A percentile compares a stretch with the other conserved stretches of the same genome.
These are phyloP conservation scores for Gastrolobium bilobum DNA, from an alignment of 306 rosid species.

Conservation along the genomic window DNA sequence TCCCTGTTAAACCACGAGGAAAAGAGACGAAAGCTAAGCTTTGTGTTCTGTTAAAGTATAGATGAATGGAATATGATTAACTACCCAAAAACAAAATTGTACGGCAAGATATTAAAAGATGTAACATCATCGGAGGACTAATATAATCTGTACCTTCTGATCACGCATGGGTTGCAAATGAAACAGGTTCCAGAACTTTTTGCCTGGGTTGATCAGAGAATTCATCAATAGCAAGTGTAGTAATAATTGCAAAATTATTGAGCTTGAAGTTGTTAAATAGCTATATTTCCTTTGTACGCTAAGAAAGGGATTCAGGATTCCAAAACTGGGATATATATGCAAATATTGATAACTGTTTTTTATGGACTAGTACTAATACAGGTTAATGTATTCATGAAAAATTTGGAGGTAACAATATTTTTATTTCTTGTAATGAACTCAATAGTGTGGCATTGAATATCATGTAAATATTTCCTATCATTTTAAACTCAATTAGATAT, in stretches of 20 bases:
- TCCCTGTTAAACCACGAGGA: slow-evolving; percentile 67
- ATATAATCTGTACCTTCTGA: slow-evolving; percentile 72
- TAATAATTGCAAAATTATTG: slow-evolving; percentile 16
- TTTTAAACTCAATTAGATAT: slow-evolving; percentile 35
- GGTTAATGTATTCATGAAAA: slow-evolving; percentile 22
- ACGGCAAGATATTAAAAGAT: slow-evolving; percentile 21
- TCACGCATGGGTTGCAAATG: slow-evolving; percentile 99
- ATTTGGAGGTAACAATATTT: background rate
- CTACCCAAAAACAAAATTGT: slow-evolving; percentile 16
- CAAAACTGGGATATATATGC: background rate
- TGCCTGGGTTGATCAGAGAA: slow-evolving; percentile 66
- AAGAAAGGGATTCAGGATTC: slow-evolving; percentile 22
- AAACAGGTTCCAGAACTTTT: slow-evolving; percentile 96
- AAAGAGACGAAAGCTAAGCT: slow-evolving; percentile 13
- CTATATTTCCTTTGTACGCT: slow-evolving; percentile 11
- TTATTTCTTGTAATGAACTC: slow-evolving; percentile 14
- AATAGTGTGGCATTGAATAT: background rate
- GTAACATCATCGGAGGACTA: slow-evolving; percentile 33
- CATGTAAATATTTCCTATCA: slow-evolving; percentile 5
- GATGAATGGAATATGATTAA: background rate
- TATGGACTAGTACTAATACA: background rate
- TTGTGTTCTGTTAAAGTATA: background rate
- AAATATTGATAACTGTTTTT: background rate
- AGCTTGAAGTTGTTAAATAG: slow-evolving; percentile 32
- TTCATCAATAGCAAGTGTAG: slow-evolving; percentile 43